Evolutionary conservation across 345 rosid genomes (phyloP), one percentile per base, ranked within the genome.

Genomic region (Aegle marmelos): DNA sequence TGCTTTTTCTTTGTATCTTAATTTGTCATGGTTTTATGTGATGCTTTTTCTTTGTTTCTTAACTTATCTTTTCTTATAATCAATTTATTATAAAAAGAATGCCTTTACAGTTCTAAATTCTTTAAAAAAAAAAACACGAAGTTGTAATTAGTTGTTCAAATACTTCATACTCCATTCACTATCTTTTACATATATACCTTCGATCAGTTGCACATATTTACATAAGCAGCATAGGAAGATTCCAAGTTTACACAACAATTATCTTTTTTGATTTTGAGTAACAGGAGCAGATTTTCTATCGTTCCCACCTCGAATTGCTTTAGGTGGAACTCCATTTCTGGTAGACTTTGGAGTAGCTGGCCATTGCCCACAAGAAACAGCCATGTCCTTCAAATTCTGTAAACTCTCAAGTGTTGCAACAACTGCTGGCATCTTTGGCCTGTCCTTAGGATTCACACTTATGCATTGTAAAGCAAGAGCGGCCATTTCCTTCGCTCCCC

Each of bases 401-500:
- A 93, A 82, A 64, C 88, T 83, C 84, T 89, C 94, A 61, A 95
- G 91, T 3, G 88, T 70, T 41, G 92, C 93, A n/a, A 90, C 82
- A 24, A 93, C 56, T 56, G 86, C 85, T 9, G 89, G 84, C 98
- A 93, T 92, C 77, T 85, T 91, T 2, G 99, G 99, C 77, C 99
- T 86, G 79, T 95, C 97, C 82, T 87, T 95, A 22, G 99, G 98
- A 82, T 89, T 91, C 80, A 89, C 81, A 68, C 96, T 92, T 31
- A 88, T 81, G 86, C 99, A 95, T 17, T 88, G 94, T 13, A 82
- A 75, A 0, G 98, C 93, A 14, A 95, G 74, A 31, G 69, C 72
- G 56, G 93, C 98, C 78, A 89, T 84, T 33, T 87, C 92, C 75
- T 92, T 95, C 4, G 98, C 94, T n/a, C 96, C 99, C 78, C 88